phyloP scores from a whole-genome alignment of 1,284 basidiomycete genomes.

The Ustilago tritici region DNA sequence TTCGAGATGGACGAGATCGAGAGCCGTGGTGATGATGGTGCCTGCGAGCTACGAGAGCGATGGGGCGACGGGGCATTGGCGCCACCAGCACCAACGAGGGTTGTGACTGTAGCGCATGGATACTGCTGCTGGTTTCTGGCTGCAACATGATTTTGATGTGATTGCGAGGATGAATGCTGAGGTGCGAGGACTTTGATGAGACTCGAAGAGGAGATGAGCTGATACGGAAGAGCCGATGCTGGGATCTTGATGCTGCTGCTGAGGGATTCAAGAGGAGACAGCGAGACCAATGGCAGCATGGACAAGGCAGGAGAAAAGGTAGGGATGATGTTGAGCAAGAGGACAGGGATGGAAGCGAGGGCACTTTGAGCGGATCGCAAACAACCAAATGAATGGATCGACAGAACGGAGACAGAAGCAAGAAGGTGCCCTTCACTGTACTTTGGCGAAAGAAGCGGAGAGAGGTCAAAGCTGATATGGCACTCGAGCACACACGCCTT shows the following conservation, averaged over 20 bases:
- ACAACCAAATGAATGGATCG: constrained; percentile 6
- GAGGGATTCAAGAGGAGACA: neutral
- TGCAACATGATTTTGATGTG: constrained; percentile 13
- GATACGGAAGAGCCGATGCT: neutral
- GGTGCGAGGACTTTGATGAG: neutral
- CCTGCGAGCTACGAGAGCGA: constrained; percentile 43
- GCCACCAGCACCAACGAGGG: constrained; percentile 40
- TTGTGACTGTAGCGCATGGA: constrained; percentile 17
- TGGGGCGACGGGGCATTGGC: constrained; percentile 47
- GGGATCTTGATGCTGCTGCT: neutral
- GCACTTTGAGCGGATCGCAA: neutral
- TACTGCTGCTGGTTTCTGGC: constrained; percentile 12
- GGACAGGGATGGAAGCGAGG: neutral
- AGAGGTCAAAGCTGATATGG: neutral
- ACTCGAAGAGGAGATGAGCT: neutral
- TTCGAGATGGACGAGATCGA: constrained; percentile 30
- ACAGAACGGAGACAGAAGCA: constrained; percentile 6
- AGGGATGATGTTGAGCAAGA: neutral
- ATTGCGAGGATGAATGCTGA: neutral
- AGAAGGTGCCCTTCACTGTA: neutral
- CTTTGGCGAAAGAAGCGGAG: constrained; percentile 7
- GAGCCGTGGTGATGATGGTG: constrained; percentile 40
- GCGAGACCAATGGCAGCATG: no score
- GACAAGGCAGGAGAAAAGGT: neutral
- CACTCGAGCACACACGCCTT: neutral